A percentile compares a stretch with the other conserved stretches of the same genome.
Conservation (phyloP, 805 yeast species). For the Jamesozyma spencerorum region DNA sequence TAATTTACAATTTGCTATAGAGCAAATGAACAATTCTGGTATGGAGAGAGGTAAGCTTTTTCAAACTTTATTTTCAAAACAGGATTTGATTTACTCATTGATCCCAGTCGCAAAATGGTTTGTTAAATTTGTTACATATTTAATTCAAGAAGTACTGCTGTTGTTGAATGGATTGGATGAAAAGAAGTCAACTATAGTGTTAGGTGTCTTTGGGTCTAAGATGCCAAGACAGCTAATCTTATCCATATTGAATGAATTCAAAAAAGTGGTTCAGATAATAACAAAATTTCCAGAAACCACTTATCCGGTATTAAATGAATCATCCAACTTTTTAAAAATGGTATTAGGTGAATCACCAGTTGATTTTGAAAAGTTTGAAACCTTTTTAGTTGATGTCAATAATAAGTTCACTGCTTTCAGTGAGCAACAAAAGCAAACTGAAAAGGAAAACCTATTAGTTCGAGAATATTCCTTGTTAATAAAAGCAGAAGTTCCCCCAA, state of each 20-base stretch:
- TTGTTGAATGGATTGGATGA: conserved; percentile 25
- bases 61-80: conserved; percentile 47
- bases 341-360: conserved; percentile 40
- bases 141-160: conserved; percentile 64
- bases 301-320: conserved; percentile 31
- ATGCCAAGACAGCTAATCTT: conserved; percentile 60
- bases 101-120: conserved; percentile 85
- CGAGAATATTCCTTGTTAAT: conserved; percentile 37
- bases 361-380: conserved; percentile 48
- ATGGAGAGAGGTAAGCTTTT: conserved; percentile 33
- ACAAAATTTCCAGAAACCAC: conserved; percentile 48
- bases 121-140: conserved; percentile 61
- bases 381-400: conserved; percentile 51
- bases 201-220: conserved; percentile 56
- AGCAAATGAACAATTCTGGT: conserved; percentile 14
- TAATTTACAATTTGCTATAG: conserved; percentile 31
- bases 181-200: conserved; percentile 35
- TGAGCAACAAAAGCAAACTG: conserved; percentile 22
- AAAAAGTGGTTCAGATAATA: conserved; percentile 46
- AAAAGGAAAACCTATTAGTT: conserved; percentile 5
- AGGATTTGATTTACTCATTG: conserved; percentile 52
- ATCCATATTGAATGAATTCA: conserved; percentile 59
- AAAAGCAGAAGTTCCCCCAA: conserved; percentile 54
- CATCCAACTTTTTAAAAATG: conserved; percentile 24
- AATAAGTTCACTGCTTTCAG: conserved; percentile 22